These are phyloP conservation scores for Amanita exitialis DNA, from an alignment of 768 basidiomycete species.

Conservation along the genomic window DNA sequence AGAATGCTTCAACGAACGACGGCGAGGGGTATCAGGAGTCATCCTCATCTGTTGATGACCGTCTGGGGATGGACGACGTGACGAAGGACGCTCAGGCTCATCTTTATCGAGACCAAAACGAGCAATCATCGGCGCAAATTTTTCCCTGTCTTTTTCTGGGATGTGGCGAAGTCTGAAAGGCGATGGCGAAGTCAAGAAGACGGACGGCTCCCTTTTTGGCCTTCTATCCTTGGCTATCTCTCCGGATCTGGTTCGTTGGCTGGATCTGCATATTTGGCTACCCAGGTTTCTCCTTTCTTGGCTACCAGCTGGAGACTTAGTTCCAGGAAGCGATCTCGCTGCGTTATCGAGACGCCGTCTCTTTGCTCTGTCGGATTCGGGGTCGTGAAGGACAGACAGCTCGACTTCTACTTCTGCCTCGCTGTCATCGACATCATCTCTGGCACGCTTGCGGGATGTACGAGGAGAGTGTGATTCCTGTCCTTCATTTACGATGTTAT, in stretches of 20 bases:
- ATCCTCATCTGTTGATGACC: background rate
- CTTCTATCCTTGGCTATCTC: background rate
- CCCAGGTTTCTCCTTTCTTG: background rate
- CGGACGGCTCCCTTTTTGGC: background rate
- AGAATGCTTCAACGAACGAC: background rate
- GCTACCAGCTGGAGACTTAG: background rate
- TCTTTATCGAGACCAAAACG: background rate
- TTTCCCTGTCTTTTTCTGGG: background rate
- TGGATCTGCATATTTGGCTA: background rate
- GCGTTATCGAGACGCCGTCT: background rate
- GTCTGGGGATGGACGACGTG: background rate
- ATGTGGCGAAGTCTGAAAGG: background rate
- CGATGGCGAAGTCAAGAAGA: background rate
- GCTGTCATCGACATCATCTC: conserved; percentile 7
- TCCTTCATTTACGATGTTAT: background rate
- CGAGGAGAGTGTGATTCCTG: background rate
- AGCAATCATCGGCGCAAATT: background rate
- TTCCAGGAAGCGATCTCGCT: background rate
- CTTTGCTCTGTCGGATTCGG: background rate
- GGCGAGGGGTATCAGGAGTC: background rate
- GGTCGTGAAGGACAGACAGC: conserved; percentile 1
- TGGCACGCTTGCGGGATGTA: conserved; percentile 6
- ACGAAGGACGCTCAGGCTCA: background rate
- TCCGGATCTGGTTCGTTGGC: background rate
- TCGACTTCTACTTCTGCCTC: conserved; percentile 11